Evolutionary conservation across 305 asterid species (phyloP), one percentile per base, ranked within the genome.

Genomic region (Fraxinus albicans): DNA sequence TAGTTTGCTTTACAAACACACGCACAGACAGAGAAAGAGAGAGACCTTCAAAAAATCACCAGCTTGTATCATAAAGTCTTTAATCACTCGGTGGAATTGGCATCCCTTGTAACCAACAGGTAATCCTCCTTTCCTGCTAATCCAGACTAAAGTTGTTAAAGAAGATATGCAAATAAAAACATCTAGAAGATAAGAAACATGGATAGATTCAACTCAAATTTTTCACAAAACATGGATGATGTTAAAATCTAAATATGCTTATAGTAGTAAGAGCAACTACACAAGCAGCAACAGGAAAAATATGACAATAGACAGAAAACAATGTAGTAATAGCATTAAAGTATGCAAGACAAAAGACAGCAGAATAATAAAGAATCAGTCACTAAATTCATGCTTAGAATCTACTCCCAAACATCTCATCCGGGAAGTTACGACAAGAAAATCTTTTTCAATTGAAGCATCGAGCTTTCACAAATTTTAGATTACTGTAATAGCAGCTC

Each of bases 11-110:
- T 27, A n/a, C 78, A 31, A 17, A 38, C 25, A 38, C 25, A 70
- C n/a, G 77, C 74, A 76, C 55, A 60, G 82, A 74, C 82, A 60
- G 77, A 83, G 42, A 76, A 35, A 47, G 19, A 38, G 80, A 81
- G 47, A 80, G 34, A 96, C 99, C 99, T 96, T 96, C 25, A 96
- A 80, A 87, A 93, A 96, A 88, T 96, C 99, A 86, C 99, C 99
- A 81, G 93, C 95, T 90, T 96, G 99, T 83, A 96, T 89, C 99
- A 96, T 96, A 83, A 96, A 96, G 86, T 96, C 99, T 92, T 91
- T 96, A 81, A 96, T 96, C 84, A 96, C 98, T 90, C 99, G 89
- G 86, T 94, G 99, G 84, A 96, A 92, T 87, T 92, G 98, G 88
- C 93, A 94, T 31, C 95, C 94, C 87, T 96, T 96, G 87, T 90